phyloP scores from a whole-genome alignment of 257 asterid species.

The Solanum acaule region DNA sequence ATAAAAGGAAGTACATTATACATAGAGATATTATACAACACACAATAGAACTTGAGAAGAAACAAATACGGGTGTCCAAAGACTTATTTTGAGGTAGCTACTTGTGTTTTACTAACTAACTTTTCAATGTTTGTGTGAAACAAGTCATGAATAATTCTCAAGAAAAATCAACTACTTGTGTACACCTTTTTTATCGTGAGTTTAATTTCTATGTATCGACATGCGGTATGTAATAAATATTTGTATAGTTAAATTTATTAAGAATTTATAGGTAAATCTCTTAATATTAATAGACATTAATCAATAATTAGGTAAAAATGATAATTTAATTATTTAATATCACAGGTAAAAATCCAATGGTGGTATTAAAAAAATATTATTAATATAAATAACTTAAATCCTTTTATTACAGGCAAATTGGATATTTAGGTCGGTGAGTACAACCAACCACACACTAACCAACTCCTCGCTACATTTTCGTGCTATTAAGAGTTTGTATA shows the following conservation, averaged over 20 bases:
- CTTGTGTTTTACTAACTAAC: not conserved
- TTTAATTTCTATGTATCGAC: not conserved
- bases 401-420: too few relatives aligned
- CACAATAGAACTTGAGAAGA: not conserved
- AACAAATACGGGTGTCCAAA: not conserved
- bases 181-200: not conserved
- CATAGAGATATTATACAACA: not conserved
- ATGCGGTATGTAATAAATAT: too few relatives aligned
- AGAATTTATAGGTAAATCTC: too few relatives aligned
- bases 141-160: not conserved
- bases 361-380: too few relatives aligned
- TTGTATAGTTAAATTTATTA: too few relatives aligned
- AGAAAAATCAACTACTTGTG: not conserved
- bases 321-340: too few relatives aligned
- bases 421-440: not conserved
- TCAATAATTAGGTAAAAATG: too few relatives aligned
- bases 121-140: not conserved
- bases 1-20: not conserved
- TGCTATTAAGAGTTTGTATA: not conserved
- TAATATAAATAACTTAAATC: too few relatives aligned
- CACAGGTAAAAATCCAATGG: too few relatives aligned
- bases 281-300: too few relatives aligned
- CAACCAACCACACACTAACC: too few relatives aligned
- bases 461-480: not conserved
- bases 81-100: not conserved